These are phyloP conservation scores for Trifolium repens DNA, from an alignment of 306 rosid species.

Conservation along the genomic window DNA sequence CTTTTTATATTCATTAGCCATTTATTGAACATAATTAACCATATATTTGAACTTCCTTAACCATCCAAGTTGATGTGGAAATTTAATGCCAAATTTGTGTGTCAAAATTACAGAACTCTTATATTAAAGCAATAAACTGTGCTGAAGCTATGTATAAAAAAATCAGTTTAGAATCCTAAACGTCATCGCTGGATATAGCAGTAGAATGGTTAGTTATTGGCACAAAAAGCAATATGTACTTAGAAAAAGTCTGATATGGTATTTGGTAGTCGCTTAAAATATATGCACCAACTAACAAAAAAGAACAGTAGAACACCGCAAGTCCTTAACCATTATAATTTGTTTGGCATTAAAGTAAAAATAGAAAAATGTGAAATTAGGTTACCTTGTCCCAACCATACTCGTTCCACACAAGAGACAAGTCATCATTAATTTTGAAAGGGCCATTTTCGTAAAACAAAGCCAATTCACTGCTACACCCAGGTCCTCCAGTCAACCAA, in stretches of 20 bases:
- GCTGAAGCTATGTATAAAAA: too few relatives aligned
- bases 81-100: too few relatives aligned
- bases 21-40: too few relatives aligned
- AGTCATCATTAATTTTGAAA: constrained; percentile 66
- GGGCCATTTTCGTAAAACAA: constrained; percentile 92
- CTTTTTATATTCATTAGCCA: too few relatives aligned
- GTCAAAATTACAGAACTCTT: too few relatives aligned
- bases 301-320: background rate
- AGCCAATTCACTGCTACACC: constrained; percentile 93
- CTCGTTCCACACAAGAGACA: constrained; percentile 85
- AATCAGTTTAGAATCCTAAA: constrained; percentile 23
- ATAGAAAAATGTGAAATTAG: constrained; percentile 5
- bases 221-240: constrained; percentile 2
- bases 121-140: too few relatives aligned
- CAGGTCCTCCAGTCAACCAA: constrained; percentile 97
- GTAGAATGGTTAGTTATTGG: constrained; percentile 2
- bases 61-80: too few relatives aligned
- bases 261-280: background rate
- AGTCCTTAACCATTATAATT: constrained; percentile 5
- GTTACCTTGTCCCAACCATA: constrained; percentile 95
- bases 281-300: constrained; percentile 10
- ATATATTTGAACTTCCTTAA: too few relatives aligned
- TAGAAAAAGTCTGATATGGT: background rate
- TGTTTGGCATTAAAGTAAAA: constrained; percentile 12
- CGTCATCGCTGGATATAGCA: constrained; percentile 1